Percentiles rank a stretch among this genome's conserved stretches.
Conservation (phyloP, 1,284 basidiomycete species). For the Austroboletus niveus region DNA sequence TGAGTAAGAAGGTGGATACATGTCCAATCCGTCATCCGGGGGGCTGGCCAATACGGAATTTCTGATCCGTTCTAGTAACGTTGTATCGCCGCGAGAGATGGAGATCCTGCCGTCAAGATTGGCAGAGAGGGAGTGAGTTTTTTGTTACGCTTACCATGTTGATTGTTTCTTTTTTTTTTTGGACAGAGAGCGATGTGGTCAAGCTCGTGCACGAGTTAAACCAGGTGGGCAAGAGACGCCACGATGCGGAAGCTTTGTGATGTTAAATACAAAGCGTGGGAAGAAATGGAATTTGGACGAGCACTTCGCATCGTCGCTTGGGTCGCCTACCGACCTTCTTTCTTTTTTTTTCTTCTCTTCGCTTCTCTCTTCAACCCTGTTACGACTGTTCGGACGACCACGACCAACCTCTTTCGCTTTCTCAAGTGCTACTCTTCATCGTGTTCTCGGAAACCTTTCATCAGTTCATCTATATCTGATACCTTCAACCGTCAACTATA, state of each 20-base stretch:
- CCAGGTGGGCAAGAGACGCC: slow-evolving; percentile 30
- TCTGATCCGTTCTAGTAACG: slow-evolving; percentile 30
- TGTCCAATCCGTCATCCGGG: neutral
- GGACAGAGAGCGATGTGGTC: slow-evolving; percentile 38
- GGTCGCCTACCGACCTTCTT: slow-evolving; percentile 2
- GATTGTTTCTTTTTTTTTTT: neutral
- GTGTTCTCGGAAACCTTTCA: slow-evolving; percentile 10
- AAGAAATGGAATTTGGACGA: slow-evolving; percentile 18
- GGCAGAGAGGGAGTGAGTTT: slow-evolving; percentile 35
- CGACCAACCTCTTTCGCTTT: slow-evolving; percentile 7
- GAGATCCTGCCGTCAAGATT: slow-evolving; percentile 43
- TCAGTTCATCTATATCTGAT: slow-evolving; percentile 29
- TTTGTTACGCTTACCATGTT: neutral
- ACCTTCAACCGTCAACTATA: slow-evolving; percentile 24
- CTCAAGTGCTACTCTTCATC: slow-evolving; percentile 3
- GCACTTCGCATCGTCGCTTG: slow-evolving; percentile 12
- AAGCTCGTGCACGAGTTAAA: slow-evolving; percentile 43
- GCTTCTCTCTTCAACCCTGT: slow-evolving; percentile 11
- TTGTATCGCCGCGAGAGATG: slow-evolving; percentile 34
- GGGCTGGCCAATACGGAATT: neutral
- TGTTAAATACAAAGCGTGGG: slow-evolving; percentile 28
- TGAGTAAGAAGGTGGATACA: slow-evolving; percentile 37
- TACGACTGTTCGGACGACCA: slow-evolving; percentile 28
- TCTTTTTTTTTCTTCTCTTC: slow-evolving; percentile 8
- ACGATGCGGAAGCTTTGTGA: slow-evolving; percentile 1